Base-by-base conservation (phyloP, 371 early-diverging fungal genomes). In the Saksenaea vasiformis region DNA sequence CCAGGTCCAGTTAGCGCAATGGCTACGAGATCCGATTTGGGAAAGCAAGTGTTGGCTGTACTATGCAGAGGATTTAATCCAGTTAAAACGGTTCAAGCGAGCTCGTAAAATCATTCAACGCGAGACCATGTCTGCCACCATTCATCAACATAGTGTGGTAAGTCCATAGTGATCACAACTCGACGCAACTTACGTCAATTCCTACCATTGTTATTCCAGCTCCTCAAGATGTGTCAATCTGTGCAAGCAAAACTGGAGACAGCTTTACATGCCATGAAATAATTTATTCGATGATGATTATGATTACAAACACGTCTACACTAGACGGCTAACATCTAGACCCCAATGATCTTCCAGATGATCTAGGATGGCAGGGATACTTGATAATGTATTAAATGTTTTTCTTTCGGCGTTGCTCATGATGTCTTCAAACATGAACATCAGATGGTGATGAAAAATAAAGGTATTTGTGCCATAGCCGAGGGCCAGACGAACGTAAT, bases 371-470 rank as follows among this genome's bases (percentile, higher is more conserved):
- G 91, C 91, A 0, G 96, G 91, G 15, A 89, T 86, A 8, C 91
- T 88, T 3, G 91, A 80, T 56, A 97, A 75, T 35, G 85, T 82
- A 66, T 97, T 96, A 70, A 97, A 97, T 24, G 90, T 86, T 69
- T 88, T 89, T 38, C 90, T 87, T 60, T 96, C 96, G n/a, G 88
- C 86, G 44, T 84, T 87, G 66, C 89, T 87, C 95, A 96, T 95
- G n/a, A 83, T 62, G 44, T 83, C 82, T 60, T 96, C 96, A 65
- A 94, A 81, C 96, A 96, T 96, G 76, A 82, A 96, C 94, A 94
- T 95, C 31, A 98, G 64, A 68, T 98, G 98, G 66, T 95, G 96
- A 60, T 96, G 97, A 61, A 94, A 86, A 51, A 98, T 93, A 64
- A 91, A 91, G 3, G 84, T 81, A 41, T 87, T 89, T 17, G 95